Conservation (phyloP, 1,284 basidiomycete species). For the Calocybe gambosa region DNA sequence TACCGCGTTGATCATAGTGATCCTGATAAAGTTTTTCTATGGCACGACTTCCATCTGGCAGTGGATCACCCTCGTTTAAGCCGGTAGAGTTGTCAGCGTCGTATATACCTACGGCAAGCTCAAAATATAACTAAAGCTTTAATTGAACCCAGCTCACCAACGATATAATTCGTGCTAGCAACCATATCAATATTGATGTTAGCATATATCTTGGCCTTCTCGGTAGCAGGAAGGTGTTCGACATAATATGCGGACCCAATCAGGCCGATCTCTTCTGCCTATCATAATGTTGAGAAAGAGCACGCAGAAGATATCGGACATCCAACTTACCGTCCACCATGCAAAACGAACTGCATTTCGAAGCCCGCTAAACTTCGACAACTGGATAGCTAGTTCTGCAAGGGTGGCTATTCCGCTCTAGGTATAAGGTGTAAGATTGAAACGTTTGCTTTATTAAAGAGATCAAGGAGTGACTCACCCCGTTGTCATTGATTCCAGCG, state of each 20-base stretch:
- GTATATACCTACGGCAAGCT: conserved; percentile 6
- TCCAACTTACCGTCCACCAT: conserved; percentile 11
- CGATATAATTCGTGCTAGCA: conserved; percentile 12
- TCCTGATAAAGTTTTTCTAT: conserved; percentile 12
- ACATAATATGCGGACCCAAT: conserved; percentile 13
- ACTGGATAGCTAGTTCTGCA: conserved; percentile 10
- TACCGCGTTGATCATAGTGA: conserved; percentile 7
- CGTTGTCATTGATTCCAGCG: conserved; percentile 14
- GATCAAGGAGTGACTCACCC: conserved; percentile 1
- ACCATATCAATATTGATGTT: conserved; percentile 15
- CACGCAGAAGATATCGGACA: neutral
- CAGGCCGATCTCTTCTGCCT: conserved; percentile 14
- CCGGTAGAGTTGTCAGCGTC: conserved; percentile 14
- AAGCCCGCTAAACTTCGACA: conserved; percentile 11
- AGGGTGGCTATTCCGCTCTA: conserved; percentile 12
- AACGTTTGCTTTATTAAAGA: too few relatives aligned
- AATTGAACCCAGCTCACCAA: neutral
- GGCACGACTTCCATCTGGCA: conserved; percentile 11
- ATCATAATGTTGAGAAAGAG: neutral
- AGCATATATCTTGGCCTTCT: conserved; percentile 13
- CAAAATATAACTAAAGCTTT: neutral
- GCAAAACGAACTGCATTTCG: conserved; percentile 14
- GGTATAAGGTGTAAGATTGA: neutral
- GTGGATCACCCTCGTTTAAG: conserved; percentile 5
- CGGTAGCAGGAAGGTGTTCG: conserved; percentile 6